Base-by-base conservation (phyloP, 345 rosid genomes). In the Eucalyptus regnans region DNA sequence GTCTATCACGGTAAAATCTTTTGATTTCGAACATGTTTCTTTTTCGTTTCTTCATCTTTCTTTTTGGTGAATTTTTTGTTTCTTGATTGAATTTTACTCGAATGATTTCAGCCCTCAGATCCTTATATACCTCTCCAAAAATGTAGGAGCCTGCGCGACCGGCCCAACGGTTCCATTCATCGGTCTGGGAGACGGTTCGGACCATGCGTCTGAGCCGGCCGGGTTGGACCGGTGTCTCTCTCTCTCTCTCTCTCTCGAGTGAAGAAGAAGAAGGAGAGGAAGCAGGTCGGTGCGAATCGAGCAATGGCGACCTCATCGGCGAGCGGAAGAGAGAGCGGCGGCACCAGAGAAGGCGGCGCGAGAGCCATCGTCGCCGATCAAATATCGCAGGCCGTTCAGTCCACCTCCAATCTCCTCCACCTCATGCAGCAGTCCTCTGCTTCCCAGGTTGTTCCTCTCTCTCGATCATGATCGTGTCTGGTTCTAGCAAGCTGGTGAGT, bases 391-490 rank as follows among this genome's bases (percentile, higher is more conserved):
- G 93, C 98, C 27, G 93, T 97, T 3, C 96, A 92, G 91, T 96
- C 99, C 88, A 96, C 97, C 83, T 93, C 97, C 89, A 96, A 96
- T 84, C 97, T 96, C 87, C 96, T 97, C 62, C 95, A 96, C 52
- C 94, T 97, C 86, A 96, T 95, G 95, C 97, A 96, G 86, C 96
- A 94, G 37, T 94, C 99, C n/a, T 96, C 97, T 89, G 87, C 96
- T 91, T 92, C 97, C 51, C 96, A 96, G 95, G 99, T 79, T 52
- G 9, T 7, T 86, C 31, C 41, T 68, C 87, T 81, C 79, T 33
- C 37, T 62, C 71, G 37, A 29, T 62, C 46, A 5, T 33, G 76
- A 64, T 64, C 48, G 23, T 37, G 83, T 76, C 43, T 10, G 83
- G 27, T 37, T 76, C 15, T 76, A 9, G 83, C 83, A 76, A 20